Evolutionary conservation across 2,329 filamentous ascomycete genomes (phyloP).

Genomic region (Bipolaris cookei): DNA sequence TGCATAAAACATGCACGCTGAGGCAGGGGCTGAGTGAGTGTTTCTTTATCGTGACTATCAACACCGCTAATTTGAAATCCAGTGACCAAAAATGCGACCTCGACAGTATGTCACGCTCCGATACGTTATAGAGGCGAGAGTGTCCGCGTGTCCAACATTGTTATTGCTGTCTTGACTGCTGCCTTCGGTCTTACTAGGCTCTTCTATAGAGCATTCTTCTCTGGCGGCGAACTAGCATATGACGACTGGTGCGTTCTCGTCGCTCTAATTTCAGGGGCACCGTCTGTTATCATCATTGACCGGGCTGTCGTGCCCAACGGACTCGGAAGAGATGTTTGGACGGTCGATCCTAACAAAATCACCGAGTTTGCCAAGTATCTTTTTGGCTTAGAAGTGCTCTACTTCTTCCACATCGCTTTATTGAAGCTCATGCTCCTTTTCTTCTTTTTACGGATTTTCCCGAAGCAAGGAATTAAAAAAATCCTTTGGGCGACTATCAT

Average conservation of each 20-base stretch:
- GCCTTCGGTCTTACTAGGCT: slow-evolving; percentile 47
- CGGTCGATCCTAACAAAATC: slow-evolving; percentile 51
- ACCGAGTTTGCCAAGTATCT: slow-evolving; percentile 51
- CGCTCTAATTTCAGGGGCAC: slow-evolving; percentile 30
- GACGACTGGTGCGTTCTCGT: slow-evolving; percentile 48
- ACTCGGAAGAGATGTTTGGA: slow-evolving; percentile 61
- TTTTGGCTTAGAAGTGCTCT: slow-evolving; percentile 44
- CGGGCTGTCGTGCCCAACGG: slow-evolving; percentile 42
- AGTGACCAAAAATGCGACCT: slow-evolving; percentile 54
- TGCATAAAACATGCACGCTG: slow-evolving; percentile 24
- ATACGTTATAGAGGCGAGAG: slow-evolving; percentile 44
- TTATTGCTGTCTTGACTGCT: slow-evolving; percentile 45
- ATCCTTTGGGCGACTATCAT: slow-evolving; percentile 29
- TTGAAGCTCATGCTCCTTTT: slow-evolving; percentile 39
- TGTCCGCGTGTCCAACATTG: slow-evolving; percentile 45
- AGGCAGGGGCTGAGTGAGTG: slow-evolving; percentile 25
- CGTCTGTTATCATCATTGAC: slow-evolving; percentile 37
- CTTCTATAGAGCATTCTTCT: slow-evolving; percentile 47
- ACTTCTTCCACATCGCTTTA: slow-evolving; percentile 40
- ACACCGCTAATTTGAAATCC: slow-evolving; percentile 3
- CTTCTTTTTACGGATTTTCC: slow-evolving; percentile 41
- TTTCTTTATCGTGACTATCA: not conserved
- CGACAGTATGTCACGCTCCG: slow-evolving; percentile 49
- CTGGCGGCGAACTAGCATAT: slow-evolving; percentile 44
- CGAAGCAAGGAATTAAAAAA: slow-evolving; percentile 22